Percentiles rank a stretch among this genome's conserved stretches.
These are phyloP conservation scores for Teunomyces funiuensis DNA, from an alignment of 805 yeast species.

Conservation along the genomic window DNA sequence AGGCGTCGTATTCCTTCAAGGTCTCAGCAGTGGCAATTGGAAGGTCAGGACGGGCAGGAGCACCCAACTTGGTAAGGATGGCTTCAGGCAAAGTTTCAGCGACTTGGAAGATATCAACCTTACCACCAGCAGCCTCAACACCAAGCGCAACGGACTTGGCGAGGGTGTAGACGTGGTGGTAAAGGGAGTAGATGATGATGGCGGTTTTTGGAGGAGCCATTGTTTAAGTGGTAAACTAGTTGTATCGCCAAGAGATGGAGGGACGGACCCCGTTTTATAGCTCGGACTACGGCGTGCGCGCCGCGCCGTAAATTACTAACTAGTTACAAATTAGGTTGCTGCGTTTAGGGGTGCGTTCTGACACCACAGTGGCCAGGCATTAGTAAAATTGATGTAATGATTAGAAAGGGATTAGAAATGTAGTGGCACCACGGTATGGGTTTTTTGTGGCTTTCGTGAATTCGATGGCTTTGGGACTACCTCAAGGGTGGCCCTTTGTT, in stretches of 20 bases:
- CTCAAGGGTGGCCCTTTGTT: too few species aligned
- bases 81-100: constrained; percentile 69
- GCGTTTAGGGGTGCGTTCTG: not conserved
- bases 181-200: constrained; percentile 61
- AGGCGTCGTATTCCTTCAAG: constrained; percentile 24
- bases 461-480: too few species aligned
- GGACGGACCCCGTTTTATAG: too few species aligned
- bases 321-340: not conserved
- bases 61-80: constrained; percentile 53
- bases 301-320: not conserved
- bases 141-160: constrained; percentile 71
- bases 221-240: too few species aligned
- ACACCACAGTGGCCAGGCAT: not conserved
- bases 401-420: too few species aligned
- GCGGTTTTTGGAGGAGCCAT: constrained; percentile 28
- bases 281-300: too few species aligned
- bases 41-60: constrained; percentile 45
- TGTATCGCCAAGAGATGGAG: too few species aligned
- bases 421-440: too few species aligned
- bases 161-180: constrained; percentile 69
- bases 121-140: constrained; percentile 61
- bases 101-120: constrained; percentile 69
- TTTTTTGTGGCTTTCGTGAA: too few species aligned
- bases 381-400: not conserved
- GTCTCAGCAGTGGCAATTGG: constrained; percentile 22